Conservation (phyloP, 2,329 filamentous ascomycete species). For the Arthroderma sp. region DNA sequence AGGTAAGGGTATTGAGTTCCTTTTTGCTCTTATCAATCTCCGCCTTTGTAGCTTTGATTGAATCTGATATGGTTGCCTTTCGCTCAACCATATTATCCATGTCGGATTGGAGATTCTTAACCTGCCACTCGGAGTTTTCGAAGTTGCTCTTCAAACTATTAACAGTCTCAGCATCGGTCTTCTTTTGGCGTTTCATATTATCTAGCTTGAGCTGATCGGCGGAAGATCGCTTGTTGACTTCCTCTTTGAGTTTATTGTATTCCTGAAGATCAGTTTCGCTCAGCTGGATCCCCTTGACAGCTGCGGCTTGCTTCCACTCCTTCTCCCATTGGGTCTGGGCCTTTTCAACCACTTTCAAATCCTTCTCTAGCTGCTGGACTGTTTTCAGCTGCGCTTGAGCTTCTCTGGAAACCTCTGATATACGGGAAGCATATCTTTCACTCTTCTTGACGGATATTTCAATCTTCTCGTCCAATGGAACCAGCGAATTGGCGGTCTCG, state of each 20-base stretch:
- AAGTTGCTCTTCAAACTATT: slow-evolving; percentile 82
- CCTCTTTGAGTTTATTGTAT: slow-evolving; percentile 70
- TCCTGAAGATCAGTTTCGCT: slow-evolving; percentile 78
- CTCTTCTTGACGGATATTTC: slow-evolving; percentile 61
- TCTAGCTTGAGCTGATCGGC: slow-evolving; percentile 71
- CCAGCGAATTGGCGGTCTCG: slow-evolving; percentile 68
- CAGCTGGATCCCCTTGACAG: slow-evolving; percentile 74
- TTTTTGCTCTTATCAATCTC: slow-evolving; percentile 86
- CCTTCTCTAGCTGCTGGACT: slow-evolving; percentile 63
- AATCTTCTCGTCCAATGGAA: slow-evolving; percentile 88
- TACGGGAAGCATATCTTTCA: slow-evolving; percentile 52
- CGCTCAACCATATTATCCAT: slow-evolving; percentile 56
- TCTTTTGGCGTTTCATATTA: slow-evolving; percentile 74
- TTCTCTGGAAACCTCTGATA: slow-evolving; percentile 61
- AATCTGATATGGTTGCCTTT: slow-evolving; percentile 47
- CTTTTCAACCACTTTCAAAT: slow-evolving; percentile 74
- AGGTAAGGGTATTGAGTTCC: slow-evolving; percentile 72
- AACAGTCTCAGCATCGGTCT: slow-evolving; percentile 81
- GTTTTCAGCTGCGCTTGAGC: slow-evolving; percentile 55
- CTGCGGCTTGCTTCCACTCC: slow-evolving; percentile 72
- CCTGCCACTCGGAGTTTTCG: slow-evolving; percentile 59
- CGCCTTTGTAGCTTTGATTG: slow-evolving; percentile 53
- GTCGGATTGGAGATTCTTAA: slow-evolving; percentile 62
- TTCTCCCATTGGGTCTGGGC: slow-evolving; percentile 79
- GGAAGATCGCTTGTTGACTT: slow-evolving; percentile 72